Evolutionary conservation across 768 basidiomycete genomes (phyloP).

Genomic region (Lactarius quietus): DNA sequence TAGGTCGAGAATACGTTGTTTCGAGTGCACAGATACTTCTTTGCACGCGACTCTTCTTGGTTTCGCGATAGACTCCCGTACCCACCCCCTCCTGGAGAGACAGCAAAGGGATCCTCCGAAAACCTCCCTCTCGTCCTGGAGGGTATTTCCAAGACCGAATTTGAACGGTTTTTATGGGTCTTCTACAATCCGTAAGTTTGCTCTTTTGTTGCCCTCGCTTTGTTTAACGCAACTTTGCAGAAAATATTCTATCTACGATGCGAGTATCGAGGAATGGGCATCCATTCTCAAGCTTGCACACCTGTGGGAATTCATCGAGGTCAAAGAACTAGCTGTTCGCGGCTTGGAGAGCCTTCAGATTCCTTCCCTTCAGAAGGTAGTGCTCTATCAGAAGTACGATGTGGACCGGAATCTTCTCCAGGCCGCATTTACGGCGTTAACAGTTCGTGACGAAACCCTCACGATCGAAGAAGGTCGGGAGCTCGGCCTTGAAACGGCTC

Average conservation of each 20-base stretch:
- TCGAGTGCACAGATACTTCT: slow-evolving; percentile 29
- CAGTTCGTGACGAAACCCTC: slow-evolving; percentile 49
- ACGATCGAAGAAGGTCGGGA: slow-evolving; percentile 50
- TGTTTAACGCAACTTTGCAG: slow-evolving; percentile 33
- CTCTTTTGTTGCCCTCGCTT: background rate
- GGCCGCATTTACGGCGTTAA: slow-evolving; percentile 49
- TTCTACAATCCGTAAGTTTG: slow-evolving; percentile 35
- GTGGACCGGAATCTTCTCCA: slow-evolving; percentile 51
- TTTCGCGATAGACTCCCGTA: slow-evolving; percentile 30
- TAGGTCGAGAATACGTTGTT: slow-evolving; percentile 20
- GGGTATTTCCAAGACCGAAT: slow-evolving; percentile 29
- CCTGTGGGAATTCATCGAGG: slow-evolving; percentile 51
- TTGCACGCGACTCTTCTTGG: slow-evolving; percentile 32
- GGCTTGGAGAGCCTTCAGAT: slow-evolving; percentile 47
- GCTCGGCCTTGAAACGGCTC: slow-evolving; percentile 52
- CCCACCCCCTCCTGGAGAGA: slow-evolving; percentile 25
- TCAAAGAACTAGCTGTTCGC: slow-evolving; percentile 49
- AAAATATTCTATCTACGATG: slow-evolving; percentile 52
- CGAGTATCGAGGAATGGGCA: slow-evolving; percentile 49
- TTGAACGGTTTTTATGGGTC: slow-evolving; percentile 33
- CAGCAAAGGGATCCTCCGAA: slow-evolving; percentile 30
- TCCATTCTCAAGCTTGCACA: slow-evolving; percentile 51
- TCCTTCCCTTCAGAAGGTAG: slow-evolving; percentile 49
- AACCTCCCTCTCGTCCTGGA: slow-evolving; percentile 31
- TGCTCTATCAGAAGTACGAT: slow-evolving; percentile 49